Base-by-base conservation (phyloP, 768 basidiomycete genomes). In the Hemileccinum impolitum region DNA sequence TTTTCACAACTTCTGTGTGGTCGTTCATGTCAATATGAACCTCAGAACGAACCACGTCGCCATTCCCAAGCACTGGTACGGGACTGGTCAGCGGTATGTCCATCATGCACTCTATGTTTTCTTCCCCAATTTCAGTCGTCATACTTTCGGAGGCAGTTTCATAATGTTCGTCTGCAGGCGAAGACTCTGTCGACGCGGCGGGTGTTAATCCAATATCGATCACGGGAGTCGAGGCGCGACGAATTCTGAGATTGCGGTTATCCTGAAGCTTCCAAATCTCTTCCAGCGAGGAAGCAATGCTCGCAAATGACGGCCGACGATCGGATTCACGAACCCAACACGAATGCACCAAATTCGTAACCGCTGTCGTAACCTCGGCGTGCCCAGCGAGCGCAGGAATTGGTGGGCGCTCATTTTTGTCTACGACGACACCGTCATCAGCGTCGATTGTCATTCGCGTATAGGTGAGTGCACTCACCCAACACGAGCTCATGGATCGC, bases 301-400 rank as follows among this genome's bases (percentile, higher is more conserved):
- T 57, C 15, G 70, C 62, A 57, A 89, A 90, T 0, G 72, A 51
- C 4, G 81, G 80, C 0, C 87, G 75, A n/a, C 57, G 50, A 7
- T 60, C 55, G 1, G 84, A 79, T 43, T 80, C 72, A 2, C 66
- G 70, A 39, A 73, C 65, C 87, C 87, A 90, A 54, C 82, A 84
- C 4, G 58, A 36, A 11, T 68, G 65, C 19, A 90, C 66, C 40
- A 86, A 67, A 56, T 70, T 69, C 36, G 74, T 64, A 1, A 61
- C 61, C 2, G 70, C 59, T 9, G 62, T 61, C 39, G 68, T 60
- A 7, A 70, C 57, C 3, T 64, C 64, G 40, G 64, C 59, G 53
- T 72, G 56, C 44, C 61, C 57, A 38, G 73, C 58, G 39, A 59
- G 35, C 30, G 37, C 13, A 0, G 81, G 80, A 17, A 85, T 63